A percentile compares a stretch with the other conserved stretches of the same genome.
phyloP scores from a whole-genome alignment of 2,329 filamentous ascomycete genomes.

The Sporothrix mexicana region DNA sequence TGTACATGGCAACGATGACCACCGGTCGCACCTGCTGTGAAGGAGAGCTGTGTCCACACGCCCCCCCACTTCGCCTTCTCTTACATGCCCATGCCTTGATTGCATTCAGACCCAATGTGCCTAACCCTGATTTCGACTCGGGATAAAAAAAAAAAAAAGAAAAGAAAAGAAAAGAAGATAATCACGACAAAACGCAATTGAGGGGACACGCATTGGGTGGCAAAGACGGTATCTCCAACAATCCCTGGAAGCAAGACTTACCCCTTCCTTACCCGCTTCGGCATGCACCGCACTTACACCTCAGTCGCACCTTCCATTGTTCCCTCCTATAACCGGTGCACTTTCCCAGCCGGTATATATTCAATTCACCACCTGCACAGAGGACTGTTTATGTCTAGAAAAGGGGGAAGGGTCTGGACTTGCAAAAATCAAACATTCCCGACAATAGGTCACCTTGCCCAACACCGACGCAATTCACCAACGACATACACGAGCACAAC shows the following conservation, averaged over 20 bases:
- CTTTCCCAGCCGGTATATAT: background rate
- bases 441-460: background rate
- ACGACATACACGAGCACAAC: background rate
- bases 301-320: background rate
- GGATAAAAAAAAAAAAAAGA: constrained; percentile 14
- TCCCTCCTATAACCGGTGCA: background rate
- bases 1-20: constrained; percentile 5
- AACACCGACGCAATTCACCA: background rate
- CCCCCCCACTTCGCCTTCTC: constrained; percentile 25
- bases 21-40: constrained; percentile 15
- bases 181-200: background rate
- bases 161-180: background rate
- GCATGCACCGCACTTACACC: constrained; percentile 5
- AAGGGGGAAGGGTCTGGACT: background rate
- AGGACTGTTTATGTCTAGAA: too few relatives aligned
- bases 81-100: constrained; percentile 26
- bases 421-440: background rate
- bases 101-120: constrained; percentile 3
- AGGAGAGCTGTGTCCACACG: constrained; percentile 10
- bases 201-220: background rate
- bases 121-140: constrained; percentile 25
- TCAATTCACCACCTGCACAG: background rate
- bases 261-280: constrained; percentile 16
- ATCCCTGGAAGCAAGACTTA: constrained; percentile 11
- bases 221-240: constrained; percentile 18